phyloP scores from a whole-genome alignment of 1,284 basidiomycete species.

The Sanghuangporus baumii region DNA sequence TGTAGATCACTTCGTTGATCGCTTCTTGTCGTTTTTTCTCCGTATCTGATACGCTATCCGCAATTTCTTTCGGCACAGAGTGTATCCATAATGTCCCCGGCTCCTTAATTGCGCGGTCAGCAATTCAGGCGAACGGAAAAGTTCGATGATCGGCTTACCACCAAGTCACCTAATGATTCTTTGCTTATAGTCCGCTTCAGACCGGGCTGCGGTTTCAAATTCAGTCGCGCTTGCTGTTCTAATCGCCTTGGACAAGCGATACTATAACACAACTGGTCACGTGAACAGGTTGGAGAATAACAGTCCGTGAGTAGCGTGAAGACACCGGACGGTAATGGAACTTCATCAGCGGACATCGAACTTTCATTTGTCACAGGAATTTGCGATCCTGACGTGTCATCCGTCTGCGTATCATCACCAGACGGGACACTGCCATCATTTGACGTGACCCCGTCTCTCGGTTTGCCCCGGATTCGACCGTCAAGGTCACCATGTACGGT shows the following conservation, averaged over 20 bases:
- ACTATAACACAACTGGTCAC: slow-evolving; percentile 91
- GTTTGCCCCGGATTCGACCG: slow-evolving; percentile 20
- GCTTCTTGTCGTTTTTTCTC: slow-evolving; percentile 98
- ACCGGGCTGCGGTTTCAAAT: slow-evolving; percentile 91
- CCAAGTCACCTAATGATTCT: slow-evolving; percentile 79
- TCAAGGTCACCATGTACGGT: slow-evolving; percentile 30
- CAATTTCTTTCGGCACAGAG: slow-evolving; percentile 90
- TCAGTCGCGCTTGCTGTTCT: slow-evolving; percentile 89
- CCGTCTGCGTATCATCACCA: slow-evolving; percentile 13
- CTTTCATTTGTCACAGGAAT: slow-evolving; percentile 36
- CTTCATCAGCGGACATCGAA: slow-evolving; percentile 49
- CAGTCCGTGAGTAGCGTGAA: slow-evolving; percentile 97
- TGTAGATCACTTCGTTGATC: slow-evolving; percentile 99
- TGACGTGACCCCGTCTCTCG: neutral
- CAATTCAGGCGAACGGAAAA: slow-evolving; percentile 11
- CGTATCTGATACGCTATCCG: slow-evolving; percentile 84
- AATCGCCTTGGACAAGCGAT: slow-evolving; percentile 93
- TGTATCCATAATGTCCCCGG: slow-evolving; percentile 96
- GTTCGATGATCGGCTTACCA: slow-evolving; percentile 40
- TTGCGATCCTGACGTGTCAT: slow-evolving; percentile 12
- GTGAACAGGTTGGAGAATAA: slow-evolving; percentile 96
- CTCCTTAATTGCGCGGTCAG: slow-evolving; percentile 43
- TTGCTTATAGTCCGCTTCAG: slow-evolving; percentile 72
- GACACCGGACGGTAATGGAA: slow-evolving; percentile 87
- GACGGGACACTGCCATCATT: neutral